Evolutionary conservation across 78 protist genomes (phyloP).

Genomic region (Guillardia theta): DNA sequence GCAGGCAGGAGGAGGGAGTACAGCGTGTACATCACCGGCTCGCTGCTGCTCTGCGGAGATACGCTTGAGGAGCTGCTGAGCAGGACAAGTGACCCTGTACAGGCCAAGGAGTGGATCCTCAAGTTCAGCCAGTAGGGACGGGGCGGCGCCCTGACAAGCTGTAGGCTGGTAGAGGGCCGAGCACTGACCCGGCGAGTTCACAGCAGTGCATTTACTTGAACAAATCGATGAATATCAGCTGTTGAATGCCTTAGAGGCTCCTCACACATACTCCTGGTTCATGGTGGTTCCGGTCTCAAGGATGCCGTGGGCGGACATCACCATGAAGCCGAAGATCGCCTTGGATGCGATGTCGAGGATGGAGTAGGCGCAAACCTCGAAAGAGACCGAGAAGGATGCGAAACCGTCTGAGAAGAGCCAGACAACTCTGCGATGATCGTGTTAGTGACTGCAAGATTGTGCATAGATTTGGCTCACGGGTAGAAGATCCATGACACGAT

Average conservation of each 20-base stretch:
- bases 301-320: background rate
- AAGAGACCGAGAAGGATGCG: constrained; percentile 43
- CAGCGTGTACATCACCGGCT: background rate
- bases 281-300: background rate
- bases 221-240: background rate
- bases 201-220: background rate
- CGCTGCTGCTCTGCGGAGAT: background rate
- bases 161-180: background rate
- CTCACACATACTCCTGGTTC: background rate
- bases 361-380: constrained; percentile 44
- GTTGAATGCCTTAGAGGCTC: background rate
- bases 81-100: background rate
- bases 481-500: constrained; percentile 23
- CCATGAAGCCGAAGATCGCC: constrained; percentile 7
- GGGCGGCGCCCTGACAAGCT: too few species aligned
- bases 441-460: too few species aligned
- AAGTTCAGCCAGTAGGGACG: background rate
- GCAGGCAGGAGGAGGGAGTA: background rate
- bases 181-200: background rate
- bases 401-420: constrained; percentile 49
- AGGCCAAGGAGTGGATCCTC: background rate
- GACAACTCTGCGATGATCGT: background rate
- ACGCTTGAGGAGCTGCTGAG: background rate
- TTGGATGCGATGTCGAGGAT: constrained; percentile 15
- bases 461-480: background rate